Evolutionary conservation across 768 basidiomycete species (phyloP).

Genomic region (Leccinum barrowsii): DNA sequence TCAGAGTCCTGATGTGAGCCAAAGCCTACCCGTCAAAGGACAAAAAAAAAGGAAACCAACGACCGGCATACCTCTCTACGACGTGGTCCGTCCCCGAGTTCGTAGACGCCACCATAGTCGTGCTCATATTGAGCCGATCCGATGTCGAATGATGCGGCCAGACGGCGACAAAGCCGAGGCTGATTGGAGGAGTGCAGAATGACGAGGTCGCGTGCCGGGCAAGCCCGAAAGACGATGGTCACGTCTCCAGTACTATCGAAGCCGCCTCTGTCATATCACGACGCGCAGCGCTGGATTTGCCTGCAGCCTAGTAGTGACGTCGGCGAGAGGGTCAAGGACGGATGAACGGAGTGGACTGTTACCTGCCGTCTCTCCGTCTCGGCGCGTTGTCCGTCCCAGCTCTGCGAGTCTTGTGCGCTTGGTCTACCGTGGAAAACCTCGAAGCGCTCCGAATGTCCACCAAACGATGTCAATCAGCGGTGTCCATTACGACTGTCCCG

Average conservation of each 20-base stretch:
- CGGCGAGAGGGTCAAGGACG: too few species aligned
- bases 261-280: conserved; percentile 52
- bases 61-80: conserved; percentile 57
- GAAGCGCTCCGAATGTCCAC: background rate
- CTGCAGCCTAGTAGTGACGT: conserved; percentile 28
- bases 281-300: conserved; percentile 41
- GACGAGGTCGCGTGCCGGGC: conserved; percentile 63
- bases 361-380: conserved; percentile 41
- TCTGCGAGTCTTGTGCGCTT: conserved; percentile 87
- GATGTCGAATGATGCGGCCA: conserved; percentile 65
- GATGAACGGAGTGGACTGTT: conserved; percentile 1
- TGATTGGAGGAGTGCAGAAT: conserved; percentile 35
- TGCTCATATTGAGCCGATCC: conserved; percentile 42
- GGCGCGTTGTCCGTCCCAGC: conserved; percentile 58
- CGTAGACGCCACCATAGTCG: conserved; percentile 43
- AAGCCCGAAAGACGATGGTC: conserved; percentile 60
- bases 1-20: conserved; percentile 47
- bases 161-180: conserved; percentile 41
- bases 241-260: conserved; percentile 54
- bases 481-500: conserved; percentile 12
- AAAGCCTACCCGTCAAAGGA: background rate
- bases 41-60: background rate
- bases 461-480: conserved; percentile 5
- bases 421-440: conserved; percentile 43
- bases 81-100: conserved; percentile 65